Evolutionary conservation across 2,329 filamentous ascomycete species (phyloP), one percentile per base, ranked within the genome.

Genomic region (Myriosclerotinia scirpicola): DNA sequence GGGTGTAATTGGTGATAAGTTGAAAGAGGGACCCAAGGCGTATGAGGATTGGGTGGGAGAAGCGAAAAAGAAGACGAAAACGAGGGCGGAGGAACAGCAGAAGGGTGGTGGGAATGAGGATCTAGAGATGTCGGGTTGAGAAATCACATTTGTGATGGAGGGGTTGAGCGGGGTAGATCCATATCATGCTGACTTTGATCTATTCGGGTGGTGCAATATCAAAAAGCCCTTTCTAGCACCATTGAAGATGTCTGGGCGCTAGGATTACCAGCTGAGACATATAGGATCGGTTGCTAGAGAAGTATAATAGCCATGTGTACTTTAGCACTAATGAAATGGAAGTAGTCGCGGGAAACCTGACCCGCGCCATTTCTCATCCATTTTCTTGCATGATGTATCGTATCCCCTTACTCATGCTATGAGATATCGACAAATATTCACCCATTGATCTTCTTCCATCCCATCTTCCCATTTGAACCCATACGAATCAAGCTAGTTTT

Each of bases 41-140:
- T 95, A 94, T 77, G 83, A 89, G 1, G 81, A 81, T 73, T 96
- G 92, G 91, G 80, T 95, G 20, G 85, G 86, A 64, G 87, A 90
- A 67, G 87, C 87, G 20, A 84, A 88, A 79, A 79, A 80, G 70
- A 83, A 84, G 76, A 87, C 83, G 26, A 79, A 81, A 74, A 77
- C 78, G 69, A 71, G 74, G 64, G 56, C 69, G 11, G 71, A 71
- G 54, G 74, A 75, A 20, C 69, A 69, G 60, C 74, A 71, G 70
- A 74, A 73, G 67, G 70, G 66, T 42, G 65, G 52, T 26, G 67
- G 30, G 2, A 69, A 69, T 67, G 75, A 71, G 50, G 75, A 76
- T 67, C 67, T 72, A 42, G 75, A 76, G 38, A 76, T 76, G 74
- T 66, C 60, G 53, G 74, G 71, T n/a, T 75, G 69, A 75, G 17